Evolutionary conservation across 495 filamentous ascomycete species (phyloP).

Genomic region (Xylaria flabelliformis): DNA sequence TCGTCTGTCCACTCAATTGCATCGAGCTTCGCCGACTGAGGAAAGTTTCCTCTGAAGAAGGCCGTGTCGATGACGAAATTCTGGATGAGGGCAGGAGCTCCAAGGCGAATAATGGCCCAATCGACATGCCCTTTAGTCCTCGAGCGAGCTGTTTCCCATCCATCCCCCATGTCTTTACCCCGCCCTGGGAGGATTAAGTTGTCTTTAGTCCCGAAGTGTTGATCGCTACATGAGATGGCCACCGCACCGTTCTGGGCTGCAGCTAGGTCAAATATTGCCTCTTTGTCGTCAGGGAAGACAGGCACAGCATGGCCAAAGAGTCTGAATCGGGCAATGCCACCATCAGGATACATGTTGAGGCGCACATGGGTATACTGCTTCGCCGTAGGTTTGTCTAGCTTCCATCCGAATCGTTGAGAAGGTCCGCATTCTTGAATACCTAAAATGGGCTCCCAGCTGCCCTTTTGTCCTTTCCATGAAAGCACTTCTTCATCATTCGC

Average conservation of each 20-base stretch:
- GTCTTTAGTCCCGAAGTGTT: conserved; percentile 84
- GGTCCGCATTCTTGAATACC: conserved; percentile 75
- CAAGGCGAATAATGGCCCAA: conserved; percentile 83
- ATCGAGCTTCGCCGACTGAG: conserved; percentile 75
- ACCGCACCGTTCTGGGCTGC: conserved; percentile 83
- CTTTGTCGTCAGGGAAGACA: conserved; percentile 66
- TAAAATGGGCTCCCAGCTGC: conserved; percentile 77
- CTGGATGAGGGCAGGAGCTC: conserved; percentile 71
- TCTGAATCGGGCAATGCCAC: conserved; percentile 87
- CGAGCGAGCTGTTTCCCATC: conserved; percentile 90
- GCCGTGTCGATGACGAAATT: conserved; percentile 85
- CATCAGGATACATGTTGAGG: conserved; percentile 90
- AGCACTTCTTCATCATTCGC: conserved; percentile 65
- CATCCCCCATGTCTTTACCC: conserved; percentile 91
- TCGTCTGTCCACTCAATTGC: conserved; percentile 62
- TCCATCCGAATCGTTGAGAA: conserved; percentile 78
- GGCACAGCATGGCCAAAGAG: conserved; percentile 81
- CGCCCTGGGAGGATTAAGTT: conserved; percentile 86
- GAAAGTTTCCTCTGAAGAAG: conserved; percentile 90
- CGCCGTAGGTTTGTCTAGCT: conserved; percentile 61
- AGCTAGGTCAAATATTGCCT: conserved; percentile 78
- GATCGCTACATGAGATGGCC: conserved; percentile 76
- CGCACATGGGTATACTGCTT: conserved; percentile 85
- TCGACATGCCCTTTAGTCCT: conserved; percentile 79
- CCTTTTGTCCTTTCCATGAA: conserved; percentile 60